A percentile compares a stretch with the other conserved stretches of the same genome.
Conservation (phyloP, 2,329 filamentous ascomycete species). For the Cordyceps tenuipes region DNA sequence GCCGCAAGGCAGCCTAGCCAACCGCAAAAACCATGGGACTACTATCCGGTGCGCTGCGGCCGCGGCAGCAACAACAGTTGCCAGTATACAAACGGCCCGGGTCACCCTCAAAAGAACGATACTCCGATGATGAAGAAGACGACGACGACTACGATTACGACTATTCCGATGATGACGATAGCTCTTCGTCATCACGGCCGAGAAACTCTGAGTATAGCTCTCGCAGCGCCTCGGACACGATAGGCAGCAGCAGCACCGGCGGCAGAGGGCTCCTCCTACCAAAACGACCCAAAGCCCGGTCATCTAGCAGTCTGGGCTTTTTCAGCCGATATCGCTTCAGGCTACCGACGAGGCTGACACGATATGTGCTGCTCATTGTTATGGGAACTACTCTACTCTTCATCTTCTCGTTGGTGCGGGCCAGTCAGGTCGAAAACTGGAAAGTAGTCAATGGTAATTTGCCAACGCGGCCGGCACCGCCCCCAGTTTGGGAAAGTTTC, state of each 20-base stretch:
- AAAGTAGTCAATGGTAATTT: constrained; percentile 46
- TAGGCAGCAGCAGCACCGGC: constrained; percentile 28
- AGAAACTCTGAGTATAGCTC: constrained; percentile 45
- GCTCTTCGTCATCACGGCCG: constrained; percentile 28
- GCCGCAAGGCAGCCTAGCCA: neutral
- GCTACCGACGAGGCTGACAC: constrained; percentile 63
- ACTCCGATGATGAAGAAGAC: constrained; percentile 40
- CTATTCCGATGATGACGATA: constrained; percentile 37
- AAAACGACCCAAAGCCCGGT: constrained; percentile 23
- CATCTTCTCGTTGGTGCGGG: constrained; percentile 64
- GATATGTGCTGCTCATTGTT: constrained; percentile 69
- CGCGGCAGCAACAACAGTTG: constrained; percentile 34
- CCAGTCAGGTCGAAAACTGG: constrained; percentile 62
- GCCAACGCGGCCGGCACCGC: constrained; percentile 43
- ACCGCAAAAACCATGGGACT: constrained; percentile 37
- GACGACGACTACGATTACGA: constrained; percentile 38
- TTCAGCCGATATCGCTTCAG: constrained; percentile 42
- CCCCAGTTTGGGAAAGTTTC: constrained; percentile 75
- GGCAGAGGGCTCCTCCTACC: constrained; percentile 31
- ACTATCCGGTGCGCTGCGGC: constrained; percentile 38
- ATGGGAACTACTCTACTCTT: constrained; percentile 65
- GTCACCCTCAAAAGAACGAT: constrained; percentile 39
- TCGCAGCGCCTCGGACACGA: constrained; percentile 40
- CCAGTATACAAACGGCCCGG: constrained; percentile 42
- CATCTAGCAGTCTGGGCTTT: constrained; percentile 13